These are phyloP conservation scores for Populus davidiana DNA, from an alignment of 345 rosid species.

Conservation along the genomic window DNA sequence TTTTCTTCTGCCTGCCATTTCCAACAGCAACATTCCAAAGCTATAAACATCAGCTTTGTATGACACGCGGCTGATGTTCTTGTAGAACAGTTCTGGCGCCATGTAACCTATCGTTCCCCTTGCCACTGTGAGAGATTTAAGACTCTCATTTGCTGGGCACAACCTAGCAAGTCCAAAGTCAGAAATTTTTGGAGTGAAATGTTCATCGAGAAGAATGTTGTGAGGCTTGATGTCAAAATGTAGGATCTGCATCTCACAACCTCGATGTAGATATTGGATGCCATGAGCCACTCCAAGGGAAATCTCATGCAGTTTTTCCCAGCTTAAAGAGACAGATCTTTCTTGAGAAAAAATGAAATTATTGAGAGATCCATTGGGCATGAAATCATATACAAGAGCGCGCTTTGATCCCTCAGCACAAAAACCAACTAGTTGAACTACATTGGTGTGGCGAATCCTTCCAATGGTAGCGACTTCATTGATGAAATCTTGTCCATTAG, in stretches of 20 bases:
- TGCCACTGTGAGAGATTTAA: background rate
- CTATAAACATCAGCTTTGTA: slow-evolving; percentile 1
- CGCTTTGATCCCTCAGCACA: no score
- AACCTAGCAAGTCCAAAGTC: slow-evolving; percentile 3
- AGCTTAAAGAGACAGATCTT: background rate
- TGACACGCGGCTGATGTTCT: background rate
- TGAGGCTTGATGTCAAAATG: slow-evolving; percentile 2
- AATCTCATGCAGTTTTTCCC: background rate
- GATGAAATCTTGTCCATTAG: background rate
- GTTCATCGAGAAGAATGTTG: slow-evolving; percentile 1
- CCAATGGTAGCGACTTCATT: slow-evolving; percentile 1
- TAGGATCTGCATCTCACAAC: background rate
- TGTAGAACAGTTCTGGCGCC: background rate
- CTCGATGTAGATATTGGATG: background rate
- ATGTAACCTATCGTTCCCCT: background rate
- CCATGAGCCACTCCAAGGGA: slow-evolving; percentile 1
- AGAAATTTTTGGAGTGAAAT: background rate
- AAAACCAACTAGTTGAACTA: background rate
- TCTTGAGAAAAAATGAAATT: background rate
- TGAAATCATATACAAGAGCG: no score
- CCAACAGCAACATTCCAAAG: background rate
- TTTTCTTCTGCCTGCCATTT: background rate
- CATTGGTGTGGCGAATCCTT: background rate
- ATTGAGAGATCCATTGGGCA: background rate
- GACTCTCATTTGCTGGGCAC: background rate